Base-by-base conservation (phyloP, 1,139 yeast species). In the Petasospora rhodanensis region DNA sequence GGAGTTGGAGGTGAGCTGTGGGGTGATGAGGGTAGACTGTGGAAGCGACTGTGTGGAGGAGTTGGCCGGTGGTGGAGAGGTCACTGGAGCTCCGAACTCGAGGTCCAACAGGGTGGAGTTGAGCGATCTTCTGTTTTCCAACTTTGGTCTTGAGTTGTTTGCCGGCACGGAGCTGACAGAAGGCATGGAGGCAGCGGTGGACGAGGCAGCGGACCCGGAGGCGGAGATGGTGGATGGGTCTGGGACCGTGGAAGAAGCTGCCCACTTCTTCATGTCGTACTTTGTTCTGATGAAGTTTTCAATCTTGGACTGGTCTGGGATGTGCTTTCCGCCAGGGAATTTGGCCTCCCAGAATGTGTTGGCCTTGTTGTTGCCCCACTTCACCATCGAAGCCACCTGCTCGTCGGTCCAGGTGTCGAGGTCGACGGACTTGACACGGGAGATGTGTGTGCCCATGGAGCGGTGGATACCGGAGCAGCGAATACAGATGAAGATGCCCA, bases 401-500 rank as follows among this genome's bases (percentile, higher is more conserved):
- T 84, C 95, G 49, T 87, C 95, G 9, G 94, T 84, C 98, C 98
- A 91, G 1, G 94, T 82, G 57, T 91, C 97, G 53, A 91, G 70
- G 62, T 91, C 98, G 29, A 91, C 93, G 6, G 95, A 82, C 55
- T 83, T 84, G 29, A 84, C 95, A 51, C 79, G 69, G 12, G 86
- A 77, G 31, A 89, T 85, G 59, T 91, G 98, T 0, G 96, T 87
- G 3, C 98, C 97, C 81, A 91, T 78, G 37, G 93, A 76, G 55
- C 97, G 71, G 57, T 91, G 98, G 44, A 89, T 82, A 4, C 98
- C 98, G 1, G 96, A 87, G 61, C 98, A 91, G 47, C 80, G 65
- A 41, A 91, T 91, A 59, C 98, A 91, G 28, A 91, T 72, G 52
- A 91, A 89, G 40, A 94, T 76, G 19, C 98, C 98, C 39, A 91